Conservation (phyloP, 148 eudicot species). For the Polygonum maritimum region DNA sequence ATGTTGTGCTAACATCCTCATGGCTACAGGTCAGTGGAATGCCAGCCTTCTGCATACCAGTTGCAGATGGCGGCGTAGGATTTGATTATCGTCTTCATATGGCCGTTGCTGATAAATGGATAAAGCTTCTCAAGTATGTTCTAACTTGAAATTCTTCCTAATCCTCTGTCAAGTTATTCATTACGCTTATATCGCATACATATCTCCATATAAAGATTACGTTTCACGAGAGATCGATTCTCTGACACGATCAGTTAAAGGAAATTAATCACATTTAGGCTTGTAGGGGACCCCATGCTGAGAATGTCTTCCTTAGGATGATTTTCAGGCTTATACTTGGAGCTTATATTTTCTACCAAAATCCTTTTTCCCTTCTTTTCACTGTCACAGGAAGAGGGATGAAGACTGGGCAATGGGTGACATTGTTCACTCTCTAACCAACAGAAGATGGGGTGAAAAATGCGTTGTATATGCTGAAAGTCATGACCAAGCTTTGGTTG, state of each 20-base stretch:
- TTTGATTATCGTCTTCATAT: slow-evolving; percentile 96
- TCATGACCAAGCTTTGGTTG: slow-evolving; percentile 98
- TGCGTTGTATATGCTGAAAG: slow-evolving; percentile 96
- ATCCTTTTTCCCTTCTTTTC: background rate
- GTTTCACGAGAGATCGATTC: background rate
- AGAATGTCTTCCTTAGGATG: background rate
- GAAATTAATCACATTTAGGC: background rate
- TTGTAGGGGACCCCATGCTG: background rate
- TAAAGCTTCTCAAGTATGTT: slow-evolving; percentile 87
- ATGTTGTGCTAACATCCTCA: background rate
- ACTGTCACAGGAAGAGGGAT: slow-evolving; percentile 58
- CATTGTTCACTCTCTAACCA: slow-evolving; percentile 64
- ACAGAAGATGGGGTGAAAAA: slow-evolving; percentile 91
- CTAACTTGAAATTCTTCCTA: background rate
- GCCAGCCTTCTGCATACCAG: slow-evolving; percentile 83
- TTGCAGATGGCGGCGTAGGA: slow-evolving; percentile 91
- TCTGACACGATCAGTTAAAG: background rate
- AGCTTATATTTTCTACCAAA: background rate
- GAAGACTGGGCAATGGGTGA: slow-evolving; percentile 99
- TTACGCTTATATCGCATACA: background rate
- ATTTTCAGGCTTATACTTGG: background rate
- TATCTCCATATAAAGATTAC: background rate
- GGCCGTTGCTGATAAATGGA: slow-evolving; percentile 99
- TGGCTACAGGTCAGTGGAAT: slow-evolving; percentile 90
- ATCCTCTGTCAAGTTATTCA: background rate